Conservation (phyloP, 163 green algal genomes). For the Coccomyxa subellipsoidea region DNA sequence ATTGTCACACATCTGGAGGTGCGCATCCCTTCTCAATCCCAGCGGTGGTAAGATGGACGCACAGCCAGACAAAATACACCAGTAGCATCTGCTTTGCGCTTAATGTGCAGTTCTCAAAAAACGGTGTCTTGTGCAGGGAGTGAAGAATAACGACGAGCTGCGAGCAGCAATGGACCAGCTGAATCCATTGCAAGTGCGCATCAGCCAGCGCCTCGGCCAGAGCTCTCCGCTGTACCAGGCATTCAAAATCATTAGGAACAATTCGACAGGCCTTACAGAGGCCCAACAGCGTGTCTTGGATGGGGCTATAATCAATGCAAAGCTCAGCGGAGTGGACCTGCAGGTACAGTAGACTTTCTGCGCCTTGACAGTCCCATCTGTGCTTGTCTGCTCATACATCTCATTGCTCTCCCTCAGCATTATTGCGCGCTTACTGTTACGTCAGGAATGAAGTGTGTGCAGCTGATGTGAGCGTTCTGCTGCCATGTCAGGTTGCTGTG, state of each 20-base stretch:
- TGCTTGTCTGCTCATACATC: not conserved
- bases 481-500: not conserved
- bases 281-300: conserved; percentile 86
- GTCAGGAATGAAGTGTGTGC: too few species aligned
- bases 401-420: too few species aligned
- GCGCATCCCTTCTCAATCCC: not conserved
- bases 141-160: conserved; percentile 83
- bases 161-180: conserved; percentile 73
- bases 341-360: conserved; percentile 43
- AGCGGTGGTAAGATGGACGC: too few species aligned
- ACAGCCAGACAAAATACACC: too few species aligned
- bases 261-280: conserved; percentile 60
- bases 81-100: too few species aligned
- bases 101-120: too few species aligned
- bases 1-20: conserved; percentile 92
- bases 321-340: conserved; percentile 80
- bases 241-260: conserved; percentile 61
- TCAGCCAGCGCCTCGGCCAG: conserved; percentile 83
- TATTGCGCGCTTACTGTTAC: too few species aligned
- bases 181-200: conserved; percentile 85
- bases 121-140: conserved; percentile 43
- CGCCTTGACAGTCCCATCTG: not conserved
- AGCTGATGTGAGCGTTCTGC: too few species aligned
- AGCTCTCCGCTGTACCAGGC: conserved; percentile 80
- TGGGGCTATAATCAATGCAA: conserved; percentile 81